A percentile compares a stretch with the other conserved stretches of the same genome.
These are phyloP conservation scores for Eucalyptus grandis DNA, from an alignment of 345 rosid genomes.

Conservation along the genomic window DNA sequence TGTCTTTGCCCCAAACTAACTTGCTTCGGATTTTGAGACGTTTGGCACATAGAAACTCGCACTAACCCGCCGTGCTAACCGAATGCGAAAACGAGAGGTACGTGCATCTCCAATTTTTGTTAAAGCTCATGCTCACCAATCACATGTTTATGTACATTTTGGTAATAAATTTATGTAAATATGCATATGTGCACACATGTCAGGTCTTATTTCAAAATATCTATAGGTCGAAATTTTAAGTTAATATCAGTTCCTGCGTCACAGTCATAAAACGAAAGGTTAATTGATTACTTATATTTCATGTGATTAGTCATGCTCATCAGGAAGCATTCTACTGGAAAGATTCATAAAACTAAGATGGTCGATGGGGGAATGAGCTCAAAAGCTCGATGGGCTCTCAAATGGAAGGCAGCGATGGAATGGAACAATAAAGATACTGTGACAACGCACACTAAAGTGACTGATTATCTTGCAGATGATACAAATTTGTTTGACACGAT, in stretches of 20 bases:
- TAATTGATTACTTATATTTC: too few relatives aligned
- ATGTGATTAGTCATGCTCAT: fast-evolving
- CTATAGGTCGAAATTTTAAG: fast-evolving
- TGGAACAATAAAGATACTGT: fast-evolving
- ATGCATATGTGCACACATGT: too few relatives aligned
- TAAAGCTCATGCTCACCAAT: too few relatives aligned
- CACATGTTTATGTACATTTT: too few relatives aligned
- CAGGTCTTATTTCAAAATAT: too few relatives aligned
- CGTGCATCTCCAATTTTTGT: fast-evolving
- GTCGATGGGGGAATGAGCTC: too few relatives aligned
- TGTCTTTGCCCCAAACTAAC: fast-evolving
- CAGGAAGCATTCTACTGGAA: fast-evolving
- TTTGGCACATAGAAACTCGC: too few relatives aligned
- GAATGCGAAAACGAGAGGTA: too few relatives aligned
- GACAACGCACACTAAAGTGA: fast-evolving
- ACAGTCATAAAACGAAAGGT: fast-evolving
- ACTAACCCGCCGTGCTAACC: too few relatives aligned
- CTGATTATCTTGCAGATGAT: fast-evolving
- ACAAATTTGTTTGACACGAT: too few relatives aligned
- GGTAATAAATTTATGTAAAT: too few relatives aligned
- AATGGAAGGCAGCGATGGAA: fast-evolving
- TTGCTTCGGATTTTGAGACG: fast-evolving
- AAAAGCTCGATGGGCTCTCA: fast-evolving
- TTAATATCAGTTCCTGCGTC: fast-evolving
- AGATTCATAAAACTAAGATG: fast-evolving